Base-by-base conservation (phyloP, 2,329 filamentous ascomycete genomes). In the Paracoccidioides brasiliensis region DNA sequence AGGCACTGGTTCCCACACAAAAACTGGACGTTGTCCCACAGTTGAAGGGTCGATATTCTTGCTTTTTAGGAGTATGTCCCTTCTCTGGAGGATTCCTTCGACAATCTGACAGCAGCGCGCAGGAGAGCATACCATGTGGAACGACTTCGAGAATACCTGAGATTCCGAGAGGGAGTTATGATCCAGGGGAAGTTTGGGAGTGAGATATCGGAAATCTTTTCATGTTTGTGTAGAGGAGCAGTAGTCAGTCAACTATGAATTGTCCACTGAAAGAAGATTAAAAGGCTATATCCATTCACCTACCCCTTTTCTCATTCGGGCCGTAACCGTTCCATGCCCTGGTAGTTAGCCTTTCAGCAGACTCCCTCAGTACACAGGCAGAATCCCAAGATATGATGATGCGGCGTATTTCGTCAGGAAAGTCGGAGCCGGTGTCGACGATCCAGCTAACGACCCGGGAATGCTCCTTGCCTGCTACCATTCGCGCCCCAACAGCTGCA, bases 1-100 rank as follows among this genome's bases (percentile, higher is more conserved):
- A 1, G 93, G 93, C 1, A 96, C 87, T 0, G 93, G 93, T 68
- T 98, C 93, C 91, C 91, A 98, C 53, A 97, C 81, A 67, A 96
- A 88, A 5, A 90, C 71, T 0, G 90, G 87, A 50, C 80, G 79
- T 0, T 74, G 64, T 61, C 75, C 76, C 9, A 64, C 58, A 48
- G 70, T 67, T 4, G 62, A 58, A 0, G 69, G 59, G 12, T 69
- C 45, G 55, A 66, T 55, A 44, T 65, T 63, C 42, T 62, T 63
- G 38, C 62, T 57, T 43, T 59, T 58, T 14, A 58, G 63, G 38
- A 74, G 59, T 45, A 67, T 64, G 38, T 69, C 63, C 51, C 82
- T 78, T 48, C 74, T 67, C 3, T 76, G 72, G 4, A 83, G 74
- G 57, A 97, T 86, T n/a, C 83, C 80, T 1, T 79, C 70, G 28